Percentiles rank a stretch among this genome's conserved stretches.
Evolutionary conservation across 306 rosid species (phyloP).

Genomic region (Casuarina equisetifolia): DNA sequence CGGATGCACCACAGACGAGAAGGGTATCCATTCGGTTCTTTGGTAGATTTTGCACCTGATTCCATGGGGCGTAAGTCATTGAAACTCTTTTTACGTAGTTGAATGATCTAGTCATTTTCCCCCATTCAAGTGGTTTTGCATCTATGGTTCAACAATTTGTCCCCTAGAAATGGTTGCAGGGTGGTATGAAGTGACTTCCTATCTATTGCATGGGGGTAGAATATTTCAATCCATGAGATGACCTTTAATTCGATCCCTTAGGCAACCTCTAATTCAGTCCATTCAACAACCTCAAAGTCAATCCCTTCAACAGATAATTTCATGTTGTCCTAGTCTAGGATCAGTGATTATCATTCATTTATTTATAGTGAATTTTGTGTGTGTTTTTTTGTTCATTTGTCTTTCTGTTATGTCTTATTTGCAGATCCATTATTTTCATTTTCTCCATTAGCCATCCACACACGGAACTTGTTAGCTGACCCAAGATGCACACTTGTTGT

Average conservation of each 20-base stretch:
- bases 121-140: not conserved
- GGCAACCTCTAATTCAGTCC: not conserved
- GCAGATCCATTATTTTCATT: slow-evolving; percentile 96
- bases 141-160: not conserved
- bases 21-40: slow-evolving; percentile 97
- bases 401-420: slow-evolving; percentile 22
- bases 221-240: not conserved
- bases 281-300: not conserved
- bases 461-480: slow-evolving; percentile 87
- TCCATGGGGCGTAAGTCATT: slow-evolving; percentile 85
- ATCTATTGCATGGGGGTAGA: slow-evolving; percentile 1
- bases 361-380: slow-evolving; percentile 18
- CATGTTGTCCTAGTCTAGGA: not conserved
- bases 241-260: not conserved
- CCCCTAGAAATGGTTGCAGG: not conserved
- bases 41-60: slow-evolving; percentile 99
- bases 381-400: slow-evolving; percentile 13
- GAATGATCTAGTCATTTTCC: slow-evolving; percentile 13
- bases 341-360: not conserved
- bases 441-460: slow-evolving; percentile 97
- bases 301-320: not conserved
- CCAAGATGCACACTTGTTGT: slow-evolving; percentile 98
- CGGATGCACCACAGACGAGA: slow-evolving; percentile 98
- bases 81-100: slow-evolving; percentile 13
- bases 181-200: not conserved